These are phyloP conservation scores for Rosa multiflora DNA, from an alignment of 306 rosid species.

Conservation along the genomic window DNA sequence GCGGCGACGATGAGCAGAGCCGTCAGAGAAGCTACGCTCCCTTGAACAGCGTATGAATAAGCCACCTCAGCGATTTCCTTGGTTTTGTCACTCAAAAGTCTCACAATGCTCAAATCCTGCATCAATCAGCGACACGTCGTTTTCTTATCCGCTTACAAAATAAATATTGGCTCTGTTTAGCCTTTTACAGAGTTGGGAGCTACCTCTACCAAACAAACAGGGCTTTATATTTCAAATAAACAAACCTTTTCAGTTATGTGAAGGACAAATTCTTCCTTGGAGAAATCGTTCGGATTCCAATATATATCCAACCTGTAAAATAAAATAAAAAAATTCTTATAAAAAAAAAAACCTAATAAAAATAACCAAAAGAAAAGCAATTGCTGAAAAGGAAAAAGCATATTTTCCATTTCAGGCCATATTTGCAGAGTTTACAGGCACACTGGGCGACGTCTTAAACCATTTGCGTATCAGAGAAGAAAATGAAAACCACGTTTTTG, in stretches of 20 bases:
- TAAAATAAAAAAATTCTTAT: background rate
- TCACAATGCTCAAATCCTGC: constrained; percentile 39
- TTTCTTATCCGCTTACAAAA: too few relatives aligned
- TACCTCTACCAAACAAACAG: too few relatives aligned
- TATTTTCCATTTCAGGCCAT: constrained; percentile 10
- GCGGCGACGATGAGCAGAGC: constrained; percentile 39
- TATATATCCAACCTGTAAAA: constrained; percentile 35
- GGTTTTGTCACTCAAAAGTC: constrained; percentile 37
- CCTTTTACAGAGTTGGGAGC: too few relatives aligned
- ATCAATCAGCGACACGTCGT: background rate
- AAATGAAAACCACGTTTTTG: constrained; percentile 29
- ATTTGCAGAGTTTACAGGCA: constrained; percentile 10
- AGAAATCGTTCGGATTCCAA: constrained; percentile 36
- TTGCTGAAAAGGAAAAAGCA: constrained; percentile 17
- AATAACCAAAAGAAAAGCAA: background rate
- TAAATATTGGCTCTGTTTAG: too few relatives aligned
- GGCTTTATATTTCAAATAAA: background rate
- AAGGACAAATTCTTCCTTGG: constrained; percentile 38
- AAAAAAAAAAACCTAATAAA: too few relatives aligned
- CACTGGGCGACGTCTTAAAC: constrained; percentile 15
- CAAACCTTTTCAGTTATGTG: constrained; percentile 36
- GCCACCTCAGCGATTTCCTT: constrained; percentile 41
- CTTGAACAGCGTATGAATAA: constrained; percentile 31
- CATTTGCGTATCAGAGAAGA: constrained; percentile 3
- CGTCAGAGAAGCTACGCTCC: constrained; percentile 28